phyloP scores from a whole-genome alignment of 2,329 filamentous ascomycete genomes.

The Trichoderma endophyticum region DNA sequence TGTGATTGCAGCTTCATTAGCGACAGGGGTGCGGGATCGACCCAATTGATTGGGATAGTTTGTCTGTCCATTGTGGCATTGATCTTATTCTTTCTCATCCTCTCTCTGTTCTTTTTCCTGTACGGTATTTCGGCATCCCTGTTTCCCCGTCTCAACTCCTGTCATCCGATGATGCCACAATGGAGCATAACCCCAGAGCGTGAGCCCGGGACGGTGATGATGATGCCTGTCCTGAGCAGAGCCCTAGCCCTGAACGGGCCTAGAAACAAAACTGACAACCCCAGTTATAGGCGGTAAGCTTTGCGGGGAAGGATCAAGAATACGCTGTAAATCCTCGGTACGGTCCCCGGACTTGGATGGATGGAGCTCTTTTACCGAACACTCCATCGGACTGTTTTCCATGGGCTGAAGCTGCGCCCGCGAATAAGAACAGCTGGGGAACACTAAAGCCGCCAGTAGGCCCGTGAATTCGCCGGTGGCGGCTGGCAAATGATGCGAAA shows the following conservation, averaged over 20 bases:
- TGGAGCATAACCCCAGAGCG: neutral
- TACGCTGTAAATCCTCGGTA: neutral
- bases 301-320: neutral
- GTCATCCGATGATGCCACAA: neutral
- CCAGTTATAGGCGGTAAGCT: neutral
- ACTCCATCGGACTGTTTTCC: neutral
- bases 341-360: neutral
- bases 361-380: neutral
- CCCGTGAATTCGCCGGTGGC: neutral
- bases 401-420: neutral
- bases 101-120: neutral
- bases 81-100: neutral
- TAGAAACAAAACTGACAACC: neutral
- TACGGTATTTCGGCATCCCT: neutral
- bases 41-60: neutral
- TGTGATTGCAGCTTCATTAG: neutral
- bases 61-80: neutral
- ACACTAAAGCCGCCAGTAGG: neutral
- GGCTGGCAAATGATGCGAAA: neutral
- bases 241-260: neutral
- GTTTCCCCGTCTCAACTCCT: neutral
- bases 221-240: neutral
- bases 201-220: neutral
- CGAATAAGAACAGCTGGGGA: neutral
- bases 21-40: neutral